phyloP scores from a whole-genome alignment of 2,329 filamentous ascomycete species.

The Neofusicoccum ribis region DNA sequence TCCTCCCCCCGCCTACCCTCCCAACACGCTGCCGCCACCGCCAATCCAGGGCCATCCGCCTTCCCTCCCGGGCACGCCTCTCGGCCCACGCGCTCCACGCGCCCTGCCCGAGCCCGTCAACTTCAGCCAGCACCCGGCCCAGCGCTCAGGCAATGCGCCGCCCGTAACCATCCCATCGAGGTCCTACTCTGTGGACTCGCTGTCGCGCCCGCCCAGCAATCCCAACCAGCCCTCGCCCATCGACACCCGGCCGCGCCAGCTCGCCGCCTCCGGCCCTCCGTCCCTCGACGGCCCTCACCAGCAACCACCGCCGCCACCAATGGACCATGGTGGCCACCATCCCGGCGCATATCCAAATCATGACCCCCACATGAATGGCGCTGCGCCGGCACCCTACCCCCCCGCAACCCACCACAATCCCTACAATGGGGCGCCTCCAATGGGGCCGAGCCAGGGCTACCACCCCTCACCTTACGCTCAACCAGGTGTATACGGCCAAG shows the following conservation, averaged over 20 bases:
- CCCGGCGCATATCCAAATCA: constrained; percentile 33
- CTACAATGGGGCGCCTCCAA: constrained; percentile 31
- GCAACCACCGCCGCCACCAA: constrained; percentile 31
- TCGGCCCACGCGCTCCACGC: constrained; percentile 12
- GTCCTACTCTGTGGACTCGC: constrained; percentile 34
- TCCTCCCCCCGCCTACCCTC: constrained; percentile 15
- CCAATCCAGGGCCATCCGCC: constrained; percentile 18
- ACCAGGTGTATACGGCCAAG: constrained; percentile 31
- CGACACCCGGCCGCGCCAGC: constrained; percentile 16
- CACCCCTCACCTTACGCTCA: constrained; percentile 31
- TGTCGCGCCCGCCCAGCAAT: constrained; percentile 32
- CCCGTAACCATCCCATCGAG: constrained; percentile 32
- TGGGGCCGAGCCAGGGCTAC: constrained; percentile 26
- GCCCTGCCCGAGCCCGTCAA: constrained; percentile 18
- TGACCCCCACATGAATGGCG: constrained; percentile 36
- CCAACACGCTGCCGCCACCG: constrained; percentile 19
- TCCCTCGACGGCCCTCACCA: constrained; percentile 8
- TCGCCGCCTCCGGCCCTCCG: constrained; percentile 13
- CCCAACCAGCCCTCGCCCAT: constrained; percentile 28
- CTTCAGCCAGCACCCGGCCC: constrained; percentile 21
- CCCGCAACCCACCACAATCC: constrained; percentile 31
- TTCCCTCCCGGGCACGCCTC: constrained; percentile 17
- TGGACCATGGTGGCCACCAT: constrained; percentile 39
- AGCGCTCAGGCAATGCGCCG: constrained; percentile 32
- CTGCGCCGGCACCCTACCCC: constrained; percentile 34